Evolutionary conservation across 495 filamentous ascomycete genomes (phyloP).

Genomic region (Aspergillus cristatus): DNA sequence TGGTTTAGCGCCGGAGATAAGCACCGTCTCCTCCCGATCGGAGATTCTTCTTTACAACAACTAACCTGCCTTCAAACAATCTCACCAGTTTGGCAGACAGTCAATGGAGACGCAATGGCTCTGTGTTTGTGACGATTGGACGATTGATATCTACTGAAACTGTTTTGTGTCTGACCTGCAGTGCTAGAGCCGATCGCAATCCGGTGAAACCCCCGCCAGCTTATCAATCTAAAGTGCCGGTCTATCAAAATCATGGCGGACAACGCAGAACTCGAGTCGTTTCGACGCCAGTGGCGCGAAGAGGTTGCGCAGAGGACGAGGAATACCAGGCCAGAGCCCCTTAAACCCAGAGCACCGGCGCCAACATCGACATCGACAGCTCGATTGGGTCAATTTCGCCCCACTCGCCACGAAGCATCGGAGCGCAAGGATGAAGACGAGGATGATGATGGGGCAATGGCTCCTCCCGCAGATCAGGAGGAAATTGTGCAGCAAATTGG

Average conservation of each 20-base stretch:
- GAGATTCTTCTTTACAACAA: too few species aligned
- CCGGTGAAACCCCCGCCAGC: conserved; percentile 3
- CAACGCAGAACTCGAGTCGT: conserved; percentile 68
- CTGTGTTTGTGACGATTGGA: too few species aligned
- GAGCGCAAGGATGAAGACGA: conserved; percentile 29
- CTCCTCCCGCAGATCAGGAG: conserved; percentile 29
- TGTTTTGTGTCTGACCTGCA: neutral
- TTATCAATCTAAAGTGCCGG: conserved; percentile 17
- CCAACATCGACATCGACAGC: conserved; percentile 14
- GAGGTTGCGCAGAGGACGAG: conserved; percentile 58
- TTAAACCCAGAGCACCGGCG: conserved; percentile 12
- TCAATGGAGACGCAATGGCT: too few species aligned
- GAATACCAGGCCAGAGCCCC: conserved; percentile 8
- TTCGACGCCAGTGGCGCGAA: conserved; percentile 73
- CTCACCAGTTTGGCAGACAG: too few species aligned
- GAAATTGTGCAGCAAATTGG: conserved; percentile 34
- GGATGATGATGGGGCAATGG: conserved; percentile 27
- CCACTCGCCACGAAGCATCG: conserved; percentile 23
- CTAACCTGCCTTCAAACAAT: too few species aligned
- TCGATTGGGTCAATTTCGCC: conserved; percentile 21
- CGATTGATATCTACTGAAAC: too few species aligned
- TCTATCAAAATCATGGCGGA: conserved; percentile 39
- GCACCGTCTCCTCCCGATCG: too few species aligned
- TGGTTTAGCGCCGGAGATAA: conserved; percentile 17
- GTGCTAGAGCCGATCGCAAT: neutral